Evolutionary conservation across 495 filamentous ascomycete species (phyloP).

Genomic region (Podospora australis): DNA sequence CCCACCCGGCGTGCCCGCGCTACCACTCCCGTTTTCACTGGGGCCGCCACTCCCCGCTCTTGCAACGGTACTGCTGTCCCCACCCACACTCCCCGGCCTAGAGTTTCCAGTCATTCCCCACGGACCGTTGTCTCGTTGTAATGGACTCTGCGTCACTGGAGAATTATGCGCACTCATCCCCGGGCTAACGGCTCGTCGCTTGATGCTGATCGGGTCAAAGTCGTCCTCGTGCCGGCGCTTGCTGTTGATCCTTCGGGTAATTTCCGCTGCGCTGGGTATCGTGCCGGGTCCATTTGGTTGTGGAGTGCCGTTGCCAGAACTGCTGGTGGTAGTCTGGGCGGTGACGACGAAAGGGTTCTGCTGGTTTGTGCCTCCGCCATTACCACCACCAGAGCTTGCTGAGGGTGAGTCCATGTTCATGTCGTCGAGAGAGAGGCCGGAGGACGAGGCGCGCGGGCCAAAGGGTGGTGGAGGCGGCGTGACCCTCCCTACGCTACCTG

Average conservation of each 20-base stretch:
- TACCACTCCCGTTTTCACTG: slow-evolving; percentile 33
- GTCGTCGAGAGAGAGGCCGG: slow-evolving; percentile 62
- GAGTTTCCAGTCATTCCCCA: slow-evolving; percentile 50
- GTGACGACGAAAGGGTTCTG: slow-evolving; percentile 18
- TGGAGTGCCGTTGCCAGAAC: slow-evolving; percentile 23
- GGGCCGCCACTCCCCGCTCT: slow-evolving; percentile 22
- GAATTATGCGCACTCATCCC: slow-evolving; percentile 87
- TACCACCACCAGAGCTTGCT: slow-evolving; percentile 25
- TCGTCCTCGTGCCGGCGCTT: slow-evolving; percentile 83
- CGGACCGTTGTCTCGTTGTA: slow-evolving; percentile 59
- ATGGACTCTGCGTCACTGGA: slow-evolving; percentile 78
- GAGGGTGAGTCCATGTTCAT: slow-evolving; percentile 69
- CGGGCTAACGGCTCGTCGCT: slow-evolving; percentile 87
- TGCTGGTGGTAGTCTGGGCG: slow-evolving; percentile 17
- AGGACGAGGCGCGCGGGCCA: slow-evolving; percentile 50
- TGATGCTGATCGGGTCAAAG: slow-evolving; percentile 82
- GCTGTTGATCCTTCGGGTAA: slow-evolving; percentile 58
- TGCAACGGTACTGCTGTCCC: slow-evolving; percentile 36
- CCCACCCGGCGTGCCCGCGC: slow-evolving; percentile 20
- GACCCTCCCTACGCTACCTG: slow-evolving; percentile 41
- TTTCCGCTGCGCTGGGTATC: slow-evolving; percentile 53
- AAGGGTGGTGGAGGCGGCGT: slow-evolving; percentile 59
- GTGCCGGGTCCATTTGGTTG: slow-evolving; percentile 1
- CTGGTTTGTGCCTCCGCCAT: slow-evolving; percentile 1
- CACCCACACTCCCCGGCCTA: slow-evolving; percentile 53